Conservation (phyloP, 2,329 filamentous ascomycete genomes). For the Fusarium liriodendri region DNA sequence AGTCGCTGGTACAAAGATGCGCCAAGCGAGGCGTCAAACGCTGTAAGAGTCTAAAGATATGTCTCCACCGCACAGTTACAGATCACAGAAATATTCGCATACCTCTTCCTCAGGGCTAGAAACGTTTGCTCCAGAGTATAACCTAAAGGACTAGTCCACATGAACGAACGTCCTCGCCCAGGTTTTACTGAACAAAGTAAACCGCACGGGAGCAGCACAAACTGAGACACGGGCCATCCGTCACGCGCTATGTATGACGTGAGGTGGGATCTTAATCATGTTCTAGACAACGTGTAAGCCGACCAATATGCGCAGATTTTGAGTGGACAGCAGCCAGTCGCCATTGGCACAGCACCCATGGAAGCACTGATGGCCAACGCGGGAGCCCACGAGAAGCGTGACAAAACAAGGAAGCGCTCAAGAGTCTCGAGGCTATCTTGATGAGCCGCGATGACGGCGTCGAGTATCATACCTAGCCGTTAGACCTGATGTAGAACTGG, state of each 20-base stretch:
- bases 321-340: not conserved
- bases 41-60: not conserved
- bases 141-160: not conserved
- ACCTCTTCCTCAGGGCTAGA: not conserved
- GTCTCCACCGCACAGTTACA: not conserved
- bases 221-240: not conserved
- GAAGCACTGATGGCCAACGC: not conserved
- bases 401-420: not conserved
- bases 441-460: not conserved
- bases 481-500: too few species aligned
- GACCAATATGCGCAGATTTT: not conserved
- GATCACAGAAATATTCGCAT: not conserved
- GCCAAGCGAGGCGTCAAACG: not conserved
- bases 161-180: not conserved
- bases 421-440: not conserved
- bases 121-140: not conserved
- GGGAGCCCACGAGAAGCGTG: not conserved
- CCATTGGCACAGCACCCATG: not conserved
- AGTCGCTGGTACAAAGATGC: not conserved
- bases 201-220: not conserved
- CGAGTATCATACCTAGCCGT: too few species aligned
- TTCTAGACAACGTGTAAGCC: not conserved
- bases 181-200: not conserved
- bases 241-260: not conserved
- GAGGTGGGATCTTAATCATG: not conserved